phyloP scores from a whole-genome alignment of 192 early-diverging fungal species.

The Cetraspora pellucida region DNA sequence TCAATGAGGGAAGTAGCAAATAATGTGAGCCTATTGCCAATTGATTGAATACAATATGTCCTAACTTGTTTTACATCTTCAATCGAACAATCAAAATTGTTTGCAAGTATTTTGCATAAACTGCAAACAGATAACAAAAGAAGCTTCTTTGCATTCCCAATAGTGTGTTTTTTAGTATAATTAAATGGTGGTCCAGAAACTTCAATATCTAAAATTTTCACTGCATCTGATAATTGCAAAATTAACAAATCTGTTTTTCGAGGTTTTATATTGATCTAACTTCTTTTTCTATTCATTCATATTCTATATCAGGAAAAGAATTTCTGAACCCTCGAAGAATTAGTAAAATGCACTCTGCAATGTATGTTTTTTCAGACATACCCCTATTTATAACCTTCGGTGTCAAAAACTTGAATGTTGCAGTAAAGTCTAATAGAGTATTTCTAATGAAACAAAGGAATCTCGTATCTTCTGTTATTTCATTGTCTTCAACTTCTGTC shows the following conservation, averaged over 20 bases:
- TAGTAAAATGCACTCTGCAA: constrained; percentile 13
- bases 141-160: constrained; percentile 28
- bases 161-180: constrained; percentile 18
- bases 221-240: constrained; percentile 16
- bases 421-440: constrained; percentile 14
- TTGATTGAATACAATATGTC: constrained; percentile 30
- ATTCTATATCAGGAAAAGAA: constrained; percentile 21
- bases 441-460: constrained; percentile 26
- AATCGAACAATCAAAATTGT: constrained; percentile 30
- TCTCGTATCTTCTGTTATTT: neutral
- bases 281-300: constrained; percentile 23
- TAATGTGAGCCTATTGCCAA: constrained; percentile 25
- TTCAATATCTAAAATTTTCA: constrained; percentile 21
- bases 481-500: constrained; percentile 18
- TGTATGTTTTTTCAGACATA: constrained; percentile 24
- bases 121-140: constrained; percentile 25
- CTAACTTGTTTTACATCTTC: constrained; percentile 18
- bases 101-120: constrained; percentile 27
- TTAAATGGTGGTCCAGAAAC: constrained; percentile 25
- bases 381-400: constrained; percentile 11
- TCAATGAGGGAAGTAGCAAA: constrained; percentile 22
- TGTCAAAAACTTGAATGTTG: constrained; percentile 26
- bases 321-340: constrained; percentile 14
- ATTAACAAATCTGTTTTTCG: neutral
- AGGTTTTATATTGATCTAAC: constrained; percentile 10